phyloP scores from a whole-genome alignment of 1,284 basidiomycete species.

The Heterobasidion parviporum region DNA sequence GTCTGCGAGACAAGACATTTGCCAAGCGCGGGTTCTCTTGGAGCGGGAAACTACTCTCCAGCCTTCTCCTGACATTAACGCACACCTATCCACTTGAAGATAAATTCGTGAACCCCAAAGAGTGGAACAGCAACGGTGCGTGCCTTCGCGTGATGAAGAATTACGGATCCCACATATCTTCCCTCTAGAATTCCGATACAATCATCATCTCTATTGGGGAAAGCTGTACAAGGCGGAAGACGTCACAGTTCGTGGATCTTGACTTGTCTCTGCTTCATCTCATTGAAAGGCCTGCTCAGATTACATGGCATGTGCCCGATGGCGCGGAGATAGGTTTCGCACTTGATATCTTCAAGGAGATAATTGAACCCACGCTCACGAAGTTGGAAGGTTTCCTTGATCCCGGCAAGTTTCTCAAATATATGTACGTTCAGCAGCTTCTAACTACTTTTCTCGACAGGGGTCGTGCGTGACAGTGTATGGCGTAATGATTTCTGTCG shows the following conservation, averaged over 20 bases:
- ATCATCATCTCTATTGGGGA: slow-evolving; percentile 78
- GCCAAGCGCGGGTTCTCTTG: slow-evolving; percentile 84
- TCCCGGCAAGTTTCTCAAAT: slow-evolving; percentile 30
- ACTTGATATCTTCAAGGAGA: slow-evolving; percentile 61
- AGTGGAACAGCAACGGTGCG: slow-evolving; percentile 70
- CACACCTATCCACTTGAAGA: slow-evolving; percentile 82
- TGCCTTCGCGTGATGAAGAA: background rate
- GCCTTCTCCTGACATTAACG: slow-evolving; percentile 68
- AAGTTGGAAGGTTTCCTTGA: slow-evolving; percentile 56
- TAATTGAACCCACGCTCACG: slow-evolving; percentile 61
- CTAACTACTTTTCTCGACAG: slow-evolving; percentile 16
- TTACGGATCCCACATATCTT: background rate
- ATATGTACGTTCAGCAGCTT: background rate
- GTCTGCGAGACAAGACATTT: slow-evolving; percentile 65
- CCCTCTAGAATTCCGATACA: slow-evolving; percentile 54
- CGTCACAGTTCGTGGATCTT: slow-evolving; percentile 35
- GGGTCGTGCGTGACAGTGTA: slow-evolving; percentile 38
- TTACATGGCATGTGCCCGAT: slow-evolving; percentile 74
- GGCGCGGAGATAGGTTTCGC: slow-evolving; percentile 70
- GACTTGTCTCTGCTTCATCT: background rate
- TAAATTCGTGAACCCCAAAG: slow-evolving; percentile 75
- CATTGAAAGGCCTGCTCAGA: slow-evolving; percentile 25
- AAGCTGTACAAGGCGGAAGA: slow-evolving; percentile 55
- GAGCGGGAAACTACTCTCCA: slow-evolving; percentile 73
- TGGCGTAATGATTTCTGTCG: slow-evolving; percentile 93